These are phyloP conservation scores for Talaromyces sp. DNA, from an alignment of 2,329 filamentous ascomycete species.

Conservation along the genomic window DNA sequence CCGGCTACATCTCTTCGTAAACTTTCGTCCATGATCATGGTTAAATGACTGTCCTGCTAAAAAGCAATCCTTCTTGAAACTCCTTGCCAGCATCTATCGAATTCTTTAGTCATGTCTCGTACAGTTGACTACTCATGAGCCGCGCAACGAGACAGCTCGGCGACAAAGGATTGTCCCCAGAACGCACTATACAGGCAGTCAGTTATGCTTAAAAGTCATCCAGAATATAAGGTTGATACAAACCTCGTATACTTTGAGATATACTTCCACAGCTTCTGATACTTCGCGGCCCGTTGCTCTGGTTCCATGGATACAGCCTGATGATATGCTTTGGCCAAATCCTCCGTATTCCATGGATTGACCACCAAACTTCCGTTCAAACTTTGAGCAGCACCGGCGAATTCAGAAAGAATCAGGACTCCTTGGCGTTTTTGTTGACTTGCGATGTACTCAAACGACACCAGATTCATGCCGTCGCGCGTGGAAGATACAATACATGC, in stretches of 20 bases:
- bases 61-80: not conserved
- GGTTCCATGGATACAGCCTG: conserved; percentile 95
- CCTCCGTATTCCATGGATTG: conserved; percentile 98
- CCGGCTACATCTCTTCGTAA: not conserved
- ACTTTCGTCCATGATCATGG: not conserved
- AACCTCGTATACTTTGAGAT: conserved; percentile 93
- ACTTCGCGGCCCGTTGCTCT: conserved; percentile 80
- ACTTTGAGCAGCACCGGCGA: conserved; percentile 90
- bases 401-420: conserved; percentile 91
- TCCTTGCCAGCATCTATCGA: not conserved
- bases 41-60: not conserved
- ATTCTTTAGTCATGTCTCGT: not conserved
- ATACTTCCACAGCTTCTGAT: conserved; percentile 86
- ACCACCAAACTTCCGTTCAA: conserved; percentile 90
- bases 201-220: conserved; percentile 16
- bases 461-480: conserved; percentile 98
- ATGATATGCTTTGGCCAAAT: conserved; percentile 86
- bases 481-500: conserved; percentile 89
- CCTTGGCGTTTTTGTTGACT: conserved; percentile 86
- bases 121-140: not conserved
- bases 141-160: conserved; percentile 62
- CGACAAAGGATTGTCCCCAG: conserved; percentile 92
- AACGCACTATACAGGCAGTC: conserved; percentile 58
- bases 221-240: conserved; percentile 14
- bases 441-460: conserved; percentile 97